These are phyloP conservation scores for Cubamyces lactineus DNA, from an alignment of 768 basidiomycete species.

Conservation along the genomic window DNA sequence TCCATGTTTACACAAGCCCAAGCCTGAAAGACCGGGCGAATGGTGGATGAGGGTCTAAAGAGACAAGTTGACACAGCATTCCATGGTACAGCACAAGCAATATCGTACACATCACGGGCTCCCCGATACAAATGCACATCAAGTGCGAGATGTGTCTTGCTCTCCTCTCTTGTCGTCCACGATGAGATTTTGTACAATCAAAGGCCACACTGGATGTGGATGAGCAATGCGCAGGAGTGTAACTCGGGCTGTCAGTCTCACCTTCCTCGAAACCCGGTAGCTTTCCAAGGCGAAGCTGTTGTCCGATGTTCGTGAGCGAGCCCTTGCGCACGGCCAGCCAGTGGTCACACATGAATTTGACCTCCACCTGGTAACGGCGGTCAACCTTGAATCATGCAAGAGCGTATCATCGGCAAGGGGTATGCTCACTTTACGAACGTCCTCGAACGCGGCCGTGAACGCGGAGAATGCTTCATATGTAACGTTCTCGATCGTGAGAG, in stretches of 20 bases:
- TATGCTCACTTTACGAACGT: constrained; percentile 66
- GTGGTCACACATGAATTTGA: constrained; percentile 77
- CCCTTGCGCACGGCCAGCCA: constrained; percentile 84
- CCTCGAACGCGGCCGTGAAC: constrained; percentile 81
- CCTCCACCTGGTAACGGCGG: constrained; percentile 51
- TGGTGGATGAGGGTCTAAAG: no score
- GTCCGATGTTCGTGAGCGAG: constrained; percentile 82
- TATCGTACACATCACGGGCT: background rate
- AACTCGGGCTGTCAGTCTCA: constrained; percentile 31
- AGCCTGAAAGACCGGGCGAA: no score
- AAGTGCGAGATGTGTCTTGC: background rate
- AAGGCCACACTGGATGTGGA: constrained; percentile 58
- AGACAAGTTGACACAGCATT: background rate
- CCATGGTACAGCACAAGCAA: background rate
- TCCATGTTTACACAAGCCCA: no score
- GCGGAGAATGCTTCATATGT: constrained; percentile 86
- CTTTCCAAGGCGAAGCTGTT: constrained; percentile 79
- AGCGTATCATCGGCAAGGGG: background rate
- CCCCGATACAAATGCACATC: background rate
- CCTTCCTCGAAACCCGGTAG: constrained; percentile 91
- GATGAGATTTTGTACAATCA: constrained; percentile 60
- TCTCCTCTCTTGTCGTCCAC: constrained; percentile 15
- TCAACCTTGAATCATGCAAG: constrained; percentile 1
- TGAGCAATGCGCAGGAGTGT: background rate
- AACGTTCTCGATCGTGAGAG: constrained; percentile 78